A percentile compares a stretch with the other conserved stretches of the same genome.
Evolutionary conservation across 441 rosid species (phyloP).

Genomic region (Dalechampia spathulata): DNA sequence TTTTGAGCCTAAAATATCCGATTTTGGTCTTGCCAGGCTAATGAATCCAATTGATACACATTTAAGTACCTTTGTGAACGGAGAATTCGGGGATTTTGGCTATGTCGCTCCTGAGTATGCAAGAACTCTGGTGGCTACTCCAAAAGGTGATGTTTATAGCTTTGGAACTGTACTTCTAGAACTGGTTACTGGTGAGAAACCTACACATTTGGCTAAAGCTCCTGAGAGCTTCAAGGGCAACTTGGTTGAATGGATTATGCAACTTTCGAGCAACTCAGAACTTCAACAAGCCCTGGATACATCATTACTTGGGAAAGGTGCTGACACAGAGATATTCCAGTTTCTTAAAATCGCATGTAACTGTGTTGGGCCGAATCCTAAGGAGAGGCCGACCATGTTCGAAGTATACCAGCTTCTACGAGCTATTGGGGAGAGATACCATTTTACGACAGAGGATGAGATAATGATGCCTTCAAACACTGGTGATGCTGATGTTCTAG

Average conservation of each 20-base stretch:
- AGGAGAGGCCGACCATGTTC: slow-evolving; percentile 86
- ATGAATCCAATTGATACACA: slow-evolving; percentile 90
- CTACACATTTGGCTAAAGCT: slow-evolving; percentile 47
- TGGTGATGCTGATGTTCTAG: slow-evolving; percentile 40
- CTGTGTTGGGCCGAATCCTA: slow-evolving; percentile 53
- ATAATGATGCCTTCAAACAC: slow-evolving; percentile 57
- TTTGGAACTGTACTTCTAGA: slow-evolving; percentile 86
- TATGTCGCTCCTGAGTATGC: slow-evolving; percentile 88
- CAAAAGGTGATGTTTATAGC: slow-evolving; percentile 91
- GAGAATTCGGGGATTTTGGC: slow-evolving; percentile 90
- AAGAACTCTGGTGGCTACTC: slow-evolving; percentile 80
- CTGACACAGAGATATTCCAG: slow-evolving; percentile 63
- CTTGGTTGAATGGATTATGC: slow-evolving; percentile 65
- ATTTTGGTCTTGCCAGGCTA: slow-evolving; percentile 91
- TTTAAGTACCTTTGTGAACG: slow-evolving; percentile 84
- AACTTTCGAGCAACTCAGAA: slow-evolving; percentile 40
- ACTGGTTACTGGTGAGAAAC: slow-evolving; percentile 77
- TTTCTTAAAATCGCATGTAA: slow-evolving; percentile 71
- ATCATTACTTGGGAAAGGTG: slow-evolving; percentile 47
- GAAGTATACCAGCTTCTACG: slow-evolving; percentile 69
- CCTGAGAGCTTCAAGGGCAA: slow-evolving; percentile 75
- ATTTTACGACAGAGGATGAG: slow-evolving; percentile 68
- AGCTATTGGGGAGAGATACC: slow-evolving; percentile 15
- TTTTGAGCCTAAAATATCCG: slow-evolving; percentile 79
- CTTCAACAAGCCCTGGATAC: slow-evolving; percentile 60